Conservation (phyloP, 805 yeast species). For the Nakazawaea wyomingensis region DNA sequence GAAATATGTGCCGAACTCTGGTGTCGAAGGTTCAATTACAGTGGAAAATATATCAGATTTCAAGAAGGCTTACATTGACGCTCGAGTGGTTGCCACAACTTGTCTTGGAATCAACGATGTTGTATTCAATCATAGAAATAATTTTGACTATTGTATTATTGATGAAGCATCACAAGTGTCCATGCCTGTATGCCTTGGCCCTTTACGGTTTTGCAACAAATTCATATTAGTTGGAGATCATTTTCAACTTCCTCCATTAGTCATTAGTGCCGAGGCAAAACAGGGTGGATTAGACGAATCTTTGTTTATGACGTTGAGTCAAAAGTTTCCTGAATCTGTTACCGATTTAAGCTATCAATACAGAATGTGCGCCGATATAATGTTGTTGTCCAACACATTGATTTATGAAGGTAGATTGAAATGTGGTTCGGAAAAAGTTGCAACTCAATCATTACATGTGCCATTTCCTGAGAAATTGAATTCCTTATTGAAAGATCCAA, state of each 20-base stretch:
- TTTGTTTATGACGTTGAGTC: slow-evolving; percentile 70
- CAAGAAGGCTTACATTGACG: slow-evolving; percentile 39
- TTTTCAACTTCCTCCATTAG: slow-evolving; percentile 86
- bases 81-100: slow-evolving; percentile 83
- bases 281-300: slow-evolving; percentile 65
- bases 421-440: slow-evolving; percentile 68
- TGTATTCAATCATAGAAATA: slow-evolving; percentile 44
- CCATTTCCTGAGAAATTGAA: slow-evolving; percentile 33
- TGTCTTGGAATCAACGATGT: slow-evolving; percentile 72
- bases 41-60: slow-evolving; percentile 42
- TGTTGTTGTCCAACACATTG: slow-evolving; percentile 73
- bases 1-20: slow-evolving; percentile 43
- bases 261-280: slow-evolving; percentile 62
- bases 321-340: slow-evolving; percentile 67
- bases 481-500: slow-evolving; percentile 9
- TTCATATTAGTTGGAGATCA: slow-evolving; percentile 97
- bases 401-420: slow-evolving; percentile 71
- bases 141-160: slow-evolving; percentile 87
- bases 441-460: slow-evolving; percentile 48
- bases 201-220: slow-evolving; percentile 67
- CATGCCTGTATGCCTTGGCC: slow-evolving; percentile 87
- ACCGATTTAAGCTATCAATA: slow-evolving; percentile 78
- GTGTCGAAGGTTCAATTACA: slow-evolving; percentile 21
- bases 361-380: slow-evolving; percentile 87
- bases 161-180: slow-evolving; percentile 98